phyloP scores from a whole-genome alignment of 2,329 filamentous ascomycete genomes.

The Aspergillus piperis region DNA sequence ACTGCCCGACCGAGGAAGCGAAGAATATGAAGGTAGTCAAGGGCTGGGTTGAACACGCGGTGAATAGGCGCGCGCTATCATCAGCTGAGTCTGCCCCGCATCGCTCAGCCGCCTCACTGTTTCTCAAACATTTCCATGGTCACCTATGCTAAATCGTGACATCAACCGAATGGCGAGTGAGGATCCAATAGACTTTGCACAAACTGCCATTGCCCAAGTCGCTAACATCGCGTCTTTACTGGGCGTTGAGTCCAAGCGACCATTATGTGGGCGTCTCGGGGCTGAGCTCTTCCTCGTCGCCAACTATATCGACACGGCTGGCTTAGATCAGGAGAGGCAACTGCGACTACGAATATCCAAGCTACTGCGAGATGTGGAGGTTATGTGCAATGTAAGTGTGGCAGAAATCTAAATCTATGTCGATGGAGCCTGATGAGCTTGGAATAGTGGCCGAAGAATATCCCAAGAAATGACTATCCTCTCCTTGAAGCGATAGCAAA shows the following conservation, averaged over 20 bases:
- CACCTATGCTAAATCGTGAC: too few species aligned
- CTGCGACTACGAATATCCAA: not conserved
- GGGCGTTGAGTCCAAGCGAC: not conserved
- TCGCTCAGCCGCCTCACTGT: not conserved
- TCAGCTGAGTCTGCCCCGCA: not conserved
- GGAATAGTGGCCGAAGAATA: not conserved
- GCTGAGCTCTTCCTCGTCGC: not conserved
- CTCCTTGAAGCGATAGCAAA: not conserved
- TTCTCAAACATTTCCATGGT: not conserved
- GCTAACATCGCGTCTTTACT: constrained; percentile 1
- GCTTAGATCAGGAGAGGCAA: not conserved
- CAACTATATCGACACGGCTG: not conserved
- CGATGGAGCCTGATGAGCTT: not conserved
- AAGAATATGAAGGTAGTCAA: too few species aligned
- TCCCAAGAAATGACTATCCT: not conserved
- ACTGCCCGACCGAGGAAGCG: too few species aligned
- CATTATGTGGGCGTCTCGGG: not conserved
- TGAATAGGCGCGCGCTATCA: too few species aligned
- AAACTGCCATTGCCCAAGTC: not conserved
- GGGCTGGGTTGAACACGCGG: too few species aligned
- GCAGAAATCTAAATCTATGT: not conserved
- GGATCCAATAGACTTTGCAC: constrained; percentile 4
- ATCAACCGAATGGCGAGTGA: not conserved
- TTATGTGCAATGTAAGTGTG: not conserved
- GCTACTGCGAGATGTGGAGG: not conserved